A percentile compares a stretch with the other conserved stretches of the same genome.
Conservation (phyloP, 176 grass and related monocot species). For the Rhynchospora breviuscula region DNA sequence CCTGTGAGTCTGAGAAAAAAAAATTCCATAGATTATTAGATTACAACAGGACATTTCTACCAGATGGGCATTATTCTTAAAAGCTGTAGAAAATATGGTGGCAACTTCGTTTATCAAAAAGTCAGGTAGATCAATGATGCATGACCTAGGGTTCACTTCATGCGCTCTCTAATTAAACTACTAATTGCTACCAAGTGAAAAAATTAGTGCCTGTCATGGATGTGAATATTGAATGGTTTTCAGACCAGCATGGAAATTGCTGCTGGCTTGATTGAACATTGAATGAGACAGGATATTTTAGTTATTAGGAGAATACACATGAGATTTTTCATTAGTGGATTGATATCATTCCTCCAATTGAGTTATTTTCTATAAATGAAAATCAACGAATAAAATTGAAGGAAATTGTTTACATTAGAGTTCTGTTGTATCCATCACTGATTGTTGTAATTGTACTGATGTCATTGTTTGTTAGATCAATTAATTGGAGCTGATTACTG, state of each 20-base stretch:
- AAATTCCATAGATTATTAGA: background rate
- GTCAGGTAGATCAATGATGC: background rate
- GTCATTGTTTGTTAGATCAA: constrained; percentile 59
- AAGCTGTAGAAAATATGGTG: background rate
- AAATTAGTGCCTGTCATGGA: background rate
- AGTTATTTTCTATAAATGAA: background rate
- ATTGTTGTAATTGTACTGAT: constrained; percentile 24
- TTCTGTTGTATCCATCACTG: constrained; percentile 28
- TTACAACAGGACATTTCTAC: background rate
- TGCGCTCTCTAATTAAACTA: background rate
- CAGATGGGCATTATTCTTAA: background rate
- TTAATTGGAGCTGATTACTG: constrained; percentile 42
- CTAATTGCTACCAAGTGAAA: background rate
- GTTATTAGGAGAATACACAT: background rate
- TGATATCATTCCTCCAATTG: background rate
- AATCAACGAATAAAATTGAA: background rate
- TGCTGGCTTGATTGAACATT: background rate
- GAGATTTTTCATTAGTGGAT: background rate
- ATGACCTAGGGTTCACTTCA: background rate
- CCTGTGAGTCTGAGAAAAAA: constrained; percentile 44
- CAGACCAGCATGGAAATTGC: background rate
- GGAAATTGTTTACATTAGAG: constrained; percentile 42
- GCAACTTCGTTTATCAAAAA: background rate
- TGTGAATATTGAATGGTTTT: background rate
- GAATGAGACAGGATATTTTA: background rate